Conservation (phyloP, 139 green algal genomes). For the Micractinium sp. region DNA sequence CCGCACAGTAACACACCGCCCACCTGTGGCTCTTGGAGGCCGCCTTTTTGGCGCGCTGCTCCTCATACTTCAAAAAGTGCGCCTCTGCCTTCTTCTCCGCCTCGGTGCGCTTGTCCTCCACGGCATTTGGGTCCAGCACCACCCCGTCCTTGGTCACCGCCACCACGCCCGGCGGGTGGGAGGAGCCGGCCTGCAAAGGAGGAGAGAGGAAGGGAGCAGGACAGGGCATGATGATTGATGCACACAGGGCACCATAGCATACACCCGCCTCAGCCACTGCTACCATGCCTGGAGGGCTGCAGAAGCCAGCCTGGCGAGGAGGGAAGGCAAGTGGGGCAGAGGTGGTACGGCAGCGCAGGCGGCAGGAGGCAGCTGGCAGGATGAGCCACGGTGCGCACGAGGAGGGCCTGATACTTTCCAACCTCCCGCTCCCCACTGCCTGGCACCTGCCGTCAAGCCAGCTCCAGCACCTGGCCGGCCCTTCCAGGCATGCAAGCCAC, state of each 20-base stretch:
- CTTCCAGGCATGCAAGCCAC: background rate
- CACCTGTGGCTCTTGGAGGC: conserved; percentile 79
- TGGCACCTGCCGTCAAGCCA: background rate
- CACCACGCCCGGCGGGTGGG: background rate
- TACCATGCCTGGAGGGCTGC: too few relatives aligned
- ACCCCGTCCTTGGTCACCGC: conserved; percentile 52
- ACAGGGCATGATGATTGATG: too few relatives aligned
- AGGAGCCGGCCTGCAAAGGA: background rate
- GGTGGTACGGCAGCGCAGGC: background rate
- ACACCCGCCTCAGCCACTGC: too few relatives aligned
- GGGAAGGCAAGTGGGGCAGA: background rate
- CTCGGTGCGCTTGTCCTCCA: conserved; percentile 77
- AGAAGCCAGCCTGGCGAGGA: background rate
- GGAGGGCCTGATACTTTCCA: too few relatives aligned
- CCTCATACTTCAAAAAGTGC: conserved; percentile 70
- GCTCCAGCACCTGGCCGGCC: too few relatives aligned
- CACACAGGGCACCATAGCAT: background rate
- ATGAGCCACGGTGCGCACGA: too few relatives aligned
- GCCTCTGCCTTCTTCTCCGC: conserved; percentile 81
- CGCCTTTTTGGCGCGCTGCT: conserved; percentile 68
- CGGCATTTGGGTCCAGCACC: conserved; percentile 34
- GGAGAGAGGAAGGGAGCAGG: background rate
- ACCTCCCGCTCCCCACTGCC: background rate
- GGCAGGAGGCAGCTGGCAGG: background rate
- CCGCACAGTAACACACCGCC: too few relatives aligned